Evolutionary conservation across 805 yeast genomes (phyloP), one percentile per base, ranked within the genome.

Genomic region (Saccharomyces jurei): DNA sequence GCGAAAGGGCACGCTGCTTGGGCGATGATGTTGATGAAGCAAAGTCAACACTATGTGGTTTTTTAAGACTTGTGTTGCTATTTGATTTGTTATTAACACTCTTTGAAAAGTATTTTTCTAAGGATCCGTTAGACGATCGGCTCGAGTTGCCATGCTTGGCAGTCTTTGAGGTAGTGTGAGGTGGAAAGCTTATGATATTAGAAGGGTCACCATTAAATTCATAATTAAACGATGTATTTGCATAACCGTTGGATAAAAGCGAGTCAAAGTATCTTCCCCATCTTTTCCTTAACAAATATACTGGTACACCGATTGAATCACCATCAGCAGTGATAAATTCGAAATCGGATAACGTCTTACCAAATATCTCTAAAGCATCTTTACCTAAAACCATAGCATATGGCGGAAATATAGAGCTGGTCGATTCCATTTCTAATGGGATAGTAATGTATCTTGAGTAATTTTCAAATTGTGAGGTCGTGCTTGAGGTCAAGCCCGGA

Each of bases 301-400:
- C 57, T 0, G 91, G 86, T 9, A 84, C 82, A 0, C 85, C 81
- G 14, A 85, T 74, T 17, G 83, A 70, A 50, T 81, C 83, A 3
- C 91, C 92, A 59, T 82, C 87, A 14, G 80, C 74, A 1, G 87
- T 79, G 10, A 87, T 77, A 50, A 87, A 72, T 66, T 86, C 90
- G 63, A 87, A 83, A 68, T 87, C 95, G 0, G 90, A 77, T 6
- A 86, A 68, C 13, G 83, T 72, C 41, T 77, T 77, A 0, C 87
- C 86, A 65, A 76, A 83, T 48, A 87, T 73, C 60, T 84, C 88
- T 61, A 84, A 78, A 0, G 89, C 87, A 63, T 81, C 84, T 62
- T 88, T 78, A 3, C 94, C 94, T 46, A 87, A 70, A 0, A 91
- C 86, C 56, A 87, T 83, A 0, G 94, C 90, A 53, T 85, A 82